phyloP scores from a whole-genome alignment of 2,329 filamentous ascomycete genomes.

The Aspergillus sp. region DNA sequence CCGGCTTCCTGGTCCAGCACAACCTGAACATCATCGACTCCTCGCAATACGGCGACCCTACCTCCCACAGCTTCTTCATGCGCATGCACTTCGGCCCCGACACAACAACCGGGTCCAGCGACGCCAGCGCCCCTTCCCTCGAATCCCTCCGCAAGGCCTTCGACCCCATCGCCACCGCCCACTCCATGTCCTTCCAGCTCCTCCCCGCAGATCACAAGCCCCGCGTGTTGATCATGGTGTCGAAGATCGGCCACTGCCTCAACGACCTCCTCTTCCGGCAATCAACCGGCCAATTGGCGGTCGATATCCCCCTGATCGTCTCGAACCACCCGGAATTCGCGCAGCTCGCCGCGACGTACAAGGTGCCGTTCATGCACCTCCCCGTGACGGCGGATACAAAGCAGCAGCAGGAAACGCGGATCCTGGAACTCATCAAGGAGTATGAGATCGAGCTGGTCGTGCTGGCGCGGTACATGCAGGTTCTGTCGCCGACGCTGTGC shows the following conservation, averaged over 20 bases:
- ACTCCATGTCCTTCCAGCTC: conserved; percentile 71
- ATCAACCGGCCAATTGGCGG: conserved; percentile 69
- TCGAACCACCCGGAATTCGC: conserved; percentile 79
- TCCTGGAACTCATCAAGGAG: conserved; percentile 68
- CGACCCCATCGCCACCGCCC: conserved; percentile 59
- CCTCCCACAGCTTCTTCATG: conserved; percentile 80
- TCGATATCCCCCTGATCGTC: conserved; percentile 75
- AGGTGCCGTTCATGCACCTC: conserved; percentile 76
- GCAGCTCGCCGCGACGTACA: conserved; percentile 68
- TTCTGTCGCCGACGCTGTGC: conserved; percentile 73
- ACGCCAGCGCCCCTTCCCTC: conserved; percentile 29
- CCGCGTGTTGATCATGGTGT: conserved; percentile 82
- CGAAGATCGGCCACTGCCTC: conserved; percentile 82
- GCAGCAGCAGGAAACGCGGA: conserved; percentile 66
- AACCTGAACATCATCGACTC: conserved; percentile 80
- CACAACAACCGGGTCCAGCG: conserved; percentile 10
- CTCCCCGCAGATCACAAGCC: conserved; percentile 68
- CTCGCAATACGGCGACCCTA: conserved; percentile 78
- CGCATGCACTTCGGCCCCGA: conserved; percentile 74
- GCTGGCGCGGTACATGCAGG: conserved; percentile 84
- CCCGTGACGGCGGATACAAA: conserved; percentile 80
- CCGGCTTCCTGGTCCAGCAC: conserved; percentile 70
- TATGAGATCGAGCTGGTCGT: conserved; percentile 76
- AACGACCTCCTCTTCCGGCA: conserved; percentile 81
- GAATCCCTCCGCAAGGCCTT: conserved; percentile 59